These are phyloP conservation scores for Coelastrella sp. DNA, from an alignment of 139 green algal genomes.

Conservation along the genomic window DNA sequence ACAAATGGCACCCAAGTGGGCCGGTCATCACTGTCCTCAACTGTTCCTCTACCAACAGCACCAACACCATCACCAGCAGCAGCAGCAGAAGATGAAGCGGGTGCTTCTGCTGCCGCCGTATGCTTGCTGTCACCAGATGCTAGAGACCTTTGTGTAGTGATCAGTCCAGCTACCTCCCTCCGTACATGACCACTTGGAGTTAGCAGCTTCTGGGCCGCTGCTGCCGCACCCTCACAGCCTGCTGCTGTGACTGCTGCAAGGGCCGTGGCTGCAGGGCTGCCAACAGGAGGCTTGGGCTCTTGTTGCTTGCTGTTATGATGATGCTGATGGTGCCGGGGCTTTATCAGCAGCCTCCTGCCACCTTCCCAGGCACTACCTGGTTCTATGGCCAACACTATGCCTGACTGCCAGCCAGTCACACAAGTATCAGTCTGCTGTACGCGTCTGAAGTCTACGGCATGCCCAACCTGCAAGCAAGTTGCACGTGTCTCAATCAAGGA, in stretches of 20 bases:
- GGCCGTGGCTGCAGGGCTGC: neutral
- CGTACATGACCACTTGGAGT: conserved; percentile 8
- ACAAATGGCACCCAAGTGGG: conserved; percentile 30
- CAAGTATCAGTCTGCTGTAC: neutral
- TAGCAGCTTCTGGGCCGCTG: conserved; percentile 29
- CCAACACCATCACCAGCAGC: neutral
- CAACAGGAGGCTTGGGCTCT: neutral
- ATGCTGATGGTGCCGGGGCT: conserved; percentile 12
- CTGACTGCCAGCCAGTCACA: conserved; percentile 33
- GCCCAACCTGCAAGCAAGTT: conserved; percentile 36
- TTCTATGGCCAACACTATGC: conserved; percentile 8
- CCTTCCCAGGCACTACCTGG: conserved; percentile 44
- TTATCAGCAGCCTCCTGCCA: conserved; percentile 16
- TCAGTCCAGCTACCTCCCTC: conserved; percentile 5
- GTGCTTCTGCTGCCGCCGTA: no score
- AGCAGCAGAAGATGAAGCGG: no score
- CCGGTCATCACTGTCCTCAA: neutral
- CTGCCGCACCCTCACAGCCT: neutral
- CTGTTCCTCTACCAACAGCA: neutral
- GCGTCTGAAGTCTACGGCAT: conserved; percentile 33
- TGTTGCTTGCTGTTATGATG: neutral
- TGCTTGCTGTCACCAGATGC: no score
- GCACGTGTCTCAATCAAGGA: neutral
- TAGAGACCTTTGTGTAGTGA: no score
- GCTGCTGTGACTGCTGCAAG: conserved; percentile 38